A percentile compares a stretch with the other conserved stretches of the same genome.
phyloP scores from a whole-genome alignment of 228 moss, liverwort and hornwort genomes.

The Sphagnum magellanicum region DNA sequence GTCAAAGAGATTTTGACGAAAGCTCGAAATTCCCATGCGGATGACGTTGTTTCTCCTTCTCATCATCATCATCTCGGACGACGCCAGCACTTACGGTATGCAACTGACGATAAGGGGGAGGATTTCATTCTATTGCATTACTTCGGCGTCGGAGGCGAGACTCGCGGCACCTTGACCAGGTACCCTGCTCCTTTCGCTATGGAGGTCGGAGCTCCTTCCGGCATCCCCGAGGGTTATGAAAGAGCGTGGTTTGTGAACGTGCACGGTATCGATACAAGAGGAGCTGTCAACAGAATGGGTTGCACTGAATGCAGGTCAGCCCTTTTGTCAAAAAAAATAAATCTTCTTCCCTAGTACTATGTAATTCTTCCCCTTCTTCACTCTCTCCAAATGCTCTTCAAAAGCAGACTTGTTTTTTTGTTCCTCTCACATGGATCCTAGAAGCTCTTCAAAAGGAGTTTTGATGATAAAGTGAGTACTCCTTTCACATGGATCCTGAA shows the following conservation, averaged over 20 bases:
- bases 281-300: slow-evolving; percentile 18
- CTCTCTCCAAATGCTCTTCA: too few relatives aligned
- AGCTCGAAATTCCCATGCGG: slow-evolving; percentile 8
- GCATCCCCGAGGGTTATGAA: slow-evolving; percentile 16
- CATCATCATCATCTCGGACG: background rate
- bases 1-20: background rate
- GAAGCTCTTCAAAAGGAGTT: too few relatives aligned
- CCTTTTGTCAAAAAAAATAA: too few relatives aligned
- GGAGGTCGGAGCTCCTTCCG: slow-evolving; percentile 17
- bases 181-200: slow-evolving; percentile 16
- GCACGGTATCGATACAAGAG: slow-evolving; percentile 42
- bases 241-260: slow-evolving; percentile 28
- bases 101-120: background rate
- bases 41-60: background rate
- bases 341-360: too few relatives aligned
- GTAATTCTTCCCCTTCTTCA: too few relatives aligned
- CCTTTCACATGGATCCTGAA: too few relatives aligned
- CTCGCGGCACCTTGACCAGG: slow-evolving; percentile 20
- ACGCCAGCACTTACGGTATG: too few relatives aligned
- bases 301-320: slow-evolving; percentile 47
- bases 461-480: too few relatives aligned
- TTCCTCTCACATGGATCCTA: too few relatives aligned
- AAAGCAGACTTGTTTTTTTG: too few relatives aligned
- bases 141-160: slow-evolving; percentile 36
- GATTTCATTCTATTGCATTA: background rate